phyloP scores from a whole-genome alignment of 1,284 basidiomycete species.

The Malassezia nana region DNA sequence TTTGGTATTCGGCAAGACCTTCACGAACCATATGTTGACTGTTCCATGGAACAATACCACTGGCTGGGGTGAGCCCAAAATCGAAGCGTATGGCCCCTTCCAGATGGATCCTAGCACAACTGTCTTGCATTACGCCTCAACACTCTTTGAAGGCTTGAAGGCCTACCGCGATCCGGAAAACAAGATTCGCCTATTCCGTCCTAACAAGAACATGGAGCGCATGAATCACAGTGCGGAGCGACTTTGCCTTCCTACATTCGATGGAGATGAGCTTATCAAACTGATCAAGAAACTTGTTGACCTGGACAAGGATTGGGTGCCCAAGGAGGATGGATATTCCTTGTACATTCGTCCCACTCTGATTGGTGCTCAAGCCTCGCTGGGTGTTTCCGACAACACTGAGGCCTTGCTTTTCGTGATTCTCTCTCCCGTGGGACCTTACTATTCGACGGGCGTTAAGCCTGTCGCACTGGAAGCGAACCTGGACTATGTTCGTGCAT shows the following conservation, averaged over 20 bases:
- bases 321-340: constrained; percentile 75
- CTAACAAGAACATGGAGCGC: constrained; percentile 91
- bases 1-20: constrained; percentile 54
- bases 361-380: constrained; percentile 79
- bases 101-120: constrained; percentile 70
- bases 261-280: constrained; percentile 67
- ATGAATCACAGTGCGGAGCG: constrained; percentile 59
- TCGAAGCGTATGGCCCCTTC: constrained; percentile 71
- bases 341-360: constrained; percentile 74
- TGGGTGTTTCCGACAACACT: constrained; percentile 76
- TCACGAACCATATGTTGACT: constrained; percentile 84
- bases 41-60: constrained; percentile 64
- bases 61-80: constrained; percentile 76
- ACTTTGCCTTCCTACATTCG: constrained; percentile 69
- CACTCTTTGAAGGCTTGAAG: constrained; percentile 89
- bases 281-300: constrained; percentile 80
- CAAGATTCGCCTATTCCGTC: constrained; percentile 77
- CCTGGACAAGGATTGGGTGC: constrained; percentile 86
- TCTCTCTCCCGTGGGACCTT: constrained; percentile 70
- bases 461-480: constrained; percentile 85
- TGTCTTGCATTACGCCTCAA: constrained; percentile 84
- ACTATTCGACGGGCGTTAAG: constrained; percentile 91
- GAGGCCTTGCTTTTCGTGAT: constrained; percentile 92
- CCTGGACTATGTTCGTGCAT: constrained; percentile 62
- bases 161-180: constrained; percentile 75